Evolutionary conservation across 2,329 filamentous ascomycete species (phyloP).

Genomic region (Epichloe festucae): DNA sequence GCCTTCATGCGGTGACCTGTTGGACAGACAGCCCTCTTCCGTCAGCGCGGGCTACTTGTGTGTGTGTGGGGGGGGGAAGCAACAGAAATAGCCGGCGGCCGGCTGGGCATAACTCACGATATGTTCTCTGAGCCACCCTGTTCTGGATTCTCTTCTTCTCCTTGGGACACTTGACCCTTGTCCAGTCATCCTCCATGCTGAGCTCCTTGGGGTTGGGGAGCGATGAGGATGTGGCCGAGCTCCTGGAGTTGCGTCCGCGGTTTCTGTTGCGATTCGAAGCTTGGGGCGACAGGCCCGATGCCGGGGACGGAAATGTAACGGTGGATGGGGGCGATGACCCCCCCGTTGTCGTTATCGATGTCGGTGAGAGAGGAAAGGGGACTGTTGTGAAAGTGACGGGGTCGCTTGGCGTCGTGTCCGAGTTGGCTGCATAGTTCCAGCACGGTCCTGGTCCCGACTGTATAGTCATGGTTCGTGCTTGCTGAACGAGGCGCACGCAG

Average conservation of each 20-base stretch:
- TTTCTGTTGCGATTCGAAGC: background rate
- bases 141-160: conserved; percentile 10
- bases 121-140: conserved; percentile 10
- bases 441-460: background rate
- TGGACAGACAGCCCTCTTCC: too few relatives aligned
- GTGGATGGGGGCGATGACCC: background rate
- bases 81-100: background rate
- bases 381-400: background rate
- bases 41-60: background rate
- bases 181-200: conserved; percentile 8
- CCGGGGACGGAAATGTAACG: background rate
- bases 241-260: background rate
- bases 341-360: background rate
- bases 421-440: conserved; percentile 2
- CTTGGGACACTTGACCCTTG: conserved; percentile 6
- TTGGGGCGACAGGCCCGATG: background rate
- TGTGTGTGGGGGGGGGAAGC: background rate
- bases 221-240: background rate
- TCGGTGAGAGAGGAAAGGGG: conserved; percentile 1
- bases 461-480: conserved; percentile 2
- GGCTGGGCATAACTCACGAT: conserved; percentile 13
- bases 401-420: background rate
- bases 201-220: conserved; percentile 5
- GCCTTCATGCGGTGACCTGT: conserved; percentile 20
- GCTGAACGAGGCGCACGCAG: background rate